Evolutionary conservation across 2,329 filamentous ascomycete species (phyloP).

Genomic region (Tolypocladium cylindrosporum): DNA sequence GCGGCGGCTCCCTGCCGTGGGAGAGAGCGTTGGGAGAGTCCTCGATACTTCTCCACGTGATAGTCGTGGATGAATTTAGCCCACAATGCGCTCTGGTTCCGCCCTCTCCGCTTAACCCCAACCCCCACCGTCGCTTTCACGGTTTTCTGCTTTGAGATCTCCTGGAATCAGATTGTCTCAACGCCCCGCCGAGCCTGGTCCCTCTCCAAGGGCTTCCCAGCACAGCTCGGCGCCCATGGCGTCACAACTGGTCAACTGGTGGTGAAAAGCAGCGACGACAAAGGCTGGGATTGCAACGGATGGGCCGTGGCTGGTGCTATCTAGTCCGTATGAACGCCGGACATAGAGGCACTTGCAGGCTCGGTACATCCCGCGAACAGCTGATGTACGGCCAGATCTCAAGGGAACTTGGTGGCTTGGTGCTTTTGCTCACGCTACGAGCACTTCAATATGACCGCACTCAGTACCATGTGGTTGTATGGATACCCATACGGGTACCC

Average conservation of each 20-base stretch:
- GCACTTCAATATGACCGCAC: background rate
- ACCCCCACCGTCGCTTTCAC: background rate
- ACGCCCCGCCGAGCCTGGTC: background rate
- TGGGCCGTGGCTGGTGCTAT: background rate
- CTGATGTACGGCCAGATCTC: background rate
- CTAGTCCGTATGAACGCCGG: background rate
- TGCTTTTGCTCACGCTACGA: background rate
- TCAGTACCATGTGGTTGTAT: background rate
- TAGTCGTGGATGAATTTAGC: slow-evolving; percentile 4
- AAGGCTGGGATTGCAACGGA: background rate
- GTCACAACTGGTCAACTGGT: background rate
- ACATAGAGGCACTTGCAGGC: background rate
- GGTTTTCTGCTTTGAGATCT: background rate
- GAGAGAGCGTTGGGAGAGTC: background rate
- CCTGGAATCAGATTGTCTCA: background rate
- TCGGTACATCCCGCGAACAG: background rate
- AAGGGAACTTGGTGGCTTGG: background rate
- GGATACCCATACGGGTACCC: background rate
- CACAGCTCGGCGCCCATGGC: background rate
- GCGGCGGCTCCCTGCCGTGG: background rate
- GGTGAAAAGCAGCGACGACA: background rate
- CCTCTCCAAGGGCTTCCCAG: background rate
- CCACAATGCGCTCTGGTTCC: background rate
- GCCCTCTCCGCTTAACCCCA: background rate
- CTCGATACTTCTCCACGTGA: slow-evolving; percentile 1